These are phyloP conservation scores for Beauveria caledonica DNA, from an alignment of 2,329 filamentous ascomycete species.

Conservation along the genomic window DNA sequence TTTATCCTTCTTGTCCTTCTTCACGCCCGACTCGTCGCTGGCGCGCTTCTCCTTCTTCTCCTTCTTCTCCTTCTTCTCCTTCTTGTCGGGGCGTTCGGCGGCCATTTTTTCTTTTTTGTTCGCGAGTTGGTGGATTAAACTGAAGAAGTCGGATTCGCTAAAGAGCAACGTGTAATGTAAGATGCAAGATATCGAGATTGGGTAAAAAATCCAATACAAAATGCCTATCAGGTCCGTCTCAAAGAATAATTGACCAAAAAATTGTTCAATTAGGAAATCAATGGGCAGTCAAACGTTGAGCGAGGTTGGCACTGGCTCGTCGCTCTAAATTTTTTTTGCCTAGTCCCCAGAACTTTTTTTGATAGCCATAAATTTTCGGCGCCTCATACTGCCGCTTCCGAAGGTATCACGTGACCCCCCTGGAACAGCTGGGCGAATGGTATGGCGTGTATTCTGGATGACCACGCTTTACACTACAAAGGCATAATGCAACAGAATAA, in stretches of 20 bases:
- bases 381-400: slow-evolving; percentile 25
- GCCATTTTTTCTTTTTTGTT: slow-evolving; percentile 29
- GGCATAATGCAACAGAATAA: neutral
- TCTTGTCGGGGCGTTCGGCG: slow-evolving; percentile 40
- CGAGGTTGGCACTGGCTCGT: neutral
- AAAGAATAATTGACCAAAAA: neutral
- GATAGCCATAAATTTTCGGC: slow-evolving; percentile 20
- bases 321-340: slow-evolving; percentile 10
- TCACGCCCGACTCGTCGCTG: slow-evolving; percentile 44
- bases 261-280: neutral
- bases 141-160: slow-evolving; percentile 11
- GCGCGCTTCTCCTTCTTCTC: slow-evolving; percentile 54
- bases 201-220: neutral
- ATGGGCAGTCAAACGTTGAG: neutral
- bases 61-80: slow-evolving; percentile 53
- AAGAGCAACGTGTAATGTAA: neutral
- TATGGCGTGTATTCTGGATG: slow-evolving; percentile 1
- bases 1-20: slow-evolving; percentile 52
- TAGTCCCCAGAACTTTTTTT: neutral
- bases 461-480: neutral
- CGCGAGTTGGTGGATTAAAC: too few species aligned
- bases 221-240: neutral
- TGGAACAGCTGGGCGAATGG: neutral
- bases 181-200: neutral
- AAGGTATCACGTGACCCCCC: neutral